phyloP scores from a whole-genome alignment of 2,329 filamentous ascomycete genomes.

The Xylariales sp. region DNA sequence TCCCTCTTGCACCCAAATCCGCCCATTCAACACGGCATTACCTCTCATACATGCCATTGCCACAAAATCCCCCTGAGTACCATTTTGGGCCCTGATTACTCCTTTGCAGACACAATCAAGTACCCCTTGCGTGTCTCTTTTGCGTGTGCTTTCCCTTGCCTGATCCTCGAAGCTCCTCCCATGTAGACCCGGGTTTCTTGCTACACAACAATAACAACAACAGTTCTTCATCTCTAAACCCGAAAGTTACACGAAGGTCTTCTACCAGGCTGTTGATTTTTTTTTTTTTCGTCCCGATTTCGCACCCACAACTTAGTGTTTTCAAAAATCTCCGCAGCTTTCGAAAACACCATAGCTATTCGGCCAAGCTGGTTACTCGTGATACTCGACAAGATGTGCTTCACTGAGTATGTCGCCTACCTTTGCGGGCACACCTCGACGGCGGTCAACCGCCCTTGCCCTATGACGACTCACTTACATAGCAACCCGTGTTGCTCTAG shows the following conservation, averaged over 20 bases:
- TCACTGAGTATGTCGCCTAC: constrained; percentile 59
- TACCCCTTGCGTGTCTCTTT: constrained; percentile 9
- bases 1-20: not conserved
- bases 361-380: not conserved
- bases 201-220: not conserved
- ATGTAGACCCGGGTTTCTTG: not conserved
- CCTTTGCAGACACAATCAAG: not conserved
- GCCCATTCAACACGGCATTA: not conserved
- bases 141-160: constrained; percentile 4
- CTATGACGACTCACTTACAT: constrained; percentile 54
- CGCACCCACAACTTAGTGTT: constrained; percentile 4
- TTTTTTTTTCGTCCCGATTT: constrained; percentile 4
- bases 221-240: not conserved
- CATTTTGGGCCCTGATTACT: not conserved
- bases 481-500: constrained; percentile 52
- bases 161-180: not conserved
- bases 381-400: constrained; percentile 55
- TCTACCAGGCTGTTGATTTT: constrained; percentile 9
- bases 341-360: not conserved
- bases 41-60: not conserved
- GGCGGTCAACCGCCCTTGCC: constrained; percentile 56
- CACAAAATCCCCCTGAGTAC: not conserved
- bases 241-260: not conserved
- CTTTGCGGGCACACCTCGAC: constrained; percentile 60
- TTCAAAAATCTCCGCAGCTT: not conserved